These are phyloP conservation scores for Lachnellula subtilissima DNA, from an alignment of 2,329 filamentous ascomycete species.

Conservation along the genomic window DNA sequence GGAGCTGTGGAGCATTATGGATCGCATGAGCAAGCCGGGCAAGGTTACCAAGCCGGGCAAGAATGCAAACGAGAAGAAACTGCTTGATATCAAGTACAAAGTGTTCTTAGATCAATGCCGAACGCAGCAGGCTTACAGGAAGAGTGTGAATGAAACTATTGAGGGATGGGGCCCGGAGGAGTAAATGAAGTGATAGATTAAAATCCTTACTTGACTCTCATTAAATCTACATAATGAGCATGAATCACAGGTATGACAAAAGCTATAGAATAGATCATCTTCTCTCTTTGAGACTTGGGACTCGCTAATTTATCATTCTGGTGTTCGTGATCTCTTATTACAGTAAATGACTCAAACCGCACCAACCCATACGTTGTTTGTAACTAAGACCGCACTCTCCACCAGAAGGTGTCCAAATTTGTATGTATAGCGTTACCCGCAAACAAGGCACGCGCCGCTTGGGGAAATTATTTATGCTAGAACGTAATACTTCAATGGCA, in stretches of 20 bases:
- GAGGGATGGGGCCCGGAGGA: slow-evolving; percentile 35
- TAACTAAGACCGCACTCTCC: too few species aligned
- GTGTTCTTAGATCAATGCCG: slow-evolving; percentile 92
- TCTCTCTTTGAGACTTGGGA: not conserved
- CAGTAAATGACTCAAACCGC: too few species aligned
- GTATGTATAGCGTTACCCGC: too few species aligned
- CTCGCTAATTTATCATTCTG: too few species aligned
- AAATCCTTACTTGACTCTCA: not conserved
- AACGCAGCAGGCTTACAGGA: slow-evolving; percentile 77
- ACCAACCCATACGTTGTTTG: too few species aligned
- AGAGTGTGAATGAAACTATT: slow-evolving; percentile 64
- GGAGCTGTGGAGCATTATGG: slow-evolving; percentile 94
- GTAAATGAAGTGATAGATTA: not conserved
- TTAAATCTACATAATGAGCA: not conserved
- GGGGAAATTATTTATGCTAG: too few species aligned
- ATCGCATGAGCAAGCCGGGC: slow-evolving; percentile 91
- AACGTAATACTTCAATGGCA: too few species aligned
- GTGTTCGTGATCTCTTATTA: too few species aligned
- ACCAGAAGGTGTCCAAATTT: too few species aligned
- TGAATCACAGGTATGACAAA: not conserved
- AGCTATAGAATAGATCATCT: not conserved
- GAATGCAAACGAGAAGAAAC: slow-evolving; percentile 67
- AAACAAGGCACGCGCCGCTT: too few species aligned
- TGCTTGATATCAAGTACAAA: slow-evolving; percentile 85
- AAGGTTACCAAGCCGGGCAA: slow-evolving; percentile 72